Evolutionary conservation across 2,329 filamentous ascomycete species (phyloP).

Genomic region (Talaromyces sp.): DNA sequence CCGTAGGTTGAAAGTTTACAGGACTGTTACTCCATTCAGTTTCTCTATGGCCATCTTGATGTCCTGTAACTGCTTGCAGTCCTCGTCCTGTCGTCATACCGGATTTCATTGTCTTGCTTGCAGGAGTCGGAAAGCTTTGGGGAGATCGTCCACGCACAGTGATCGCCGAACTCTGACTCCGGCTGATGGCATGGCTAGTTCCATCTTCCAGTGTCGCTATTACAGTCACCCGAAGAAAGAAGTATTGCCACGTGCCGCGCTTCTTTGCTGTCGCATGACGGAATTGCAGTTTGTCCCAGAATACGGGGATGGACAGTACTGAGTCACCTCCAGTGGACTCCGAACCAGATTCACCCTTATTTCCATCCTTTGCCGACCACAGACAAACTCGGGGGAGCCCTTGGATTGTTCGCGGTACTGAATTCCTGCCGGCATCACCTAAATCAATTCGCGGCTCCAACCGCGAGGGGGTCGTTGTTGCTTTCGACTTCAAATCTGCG

Average conservation of each 20-base stretch:
- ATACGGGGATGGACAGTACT: background rate
- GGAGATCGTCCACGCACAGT: constrained; percentile 13
- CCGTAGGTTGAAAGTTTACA: background rate
- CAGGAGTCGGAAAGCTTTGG: constrained; percentile 9
- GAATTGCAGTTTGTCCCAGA: constrained; percentile 14
- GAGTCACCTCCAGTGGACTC: background rate
- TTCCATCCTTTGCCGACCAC: background rate
- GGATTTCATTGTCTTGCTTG: constrained; percentile 1
- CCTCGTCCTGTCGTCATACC: background rate
- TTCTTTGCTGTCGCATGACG: constrained; percentile 13
- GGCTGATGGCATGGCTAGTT: background rate
- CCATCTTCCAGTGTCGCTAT: constrained; percentile 9
- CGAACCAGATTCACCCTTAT: background rate
- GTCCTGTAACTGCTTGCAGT: background rate
- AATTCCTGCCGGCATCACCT: background rate
- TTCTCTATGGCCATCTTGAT: background rate
- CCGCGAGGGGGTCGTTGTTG: background rate
- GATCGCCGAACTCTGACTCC: constrained; percentile 7
- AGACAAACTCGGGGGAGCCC: constrained; percentile 1
- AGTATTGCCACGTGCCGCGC: constrained; percentile 14
- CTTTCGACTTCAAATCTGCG: constrained; percentile 1
- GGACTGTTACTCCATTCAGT: background rate
- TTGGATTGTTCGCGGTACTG: background rate
- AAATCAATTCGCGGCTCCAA: background rate
- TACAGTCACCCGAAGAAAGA: constrained; percentile 11